Evolutionary conservation across 805 yeast species (phyloP).

Genomic region (Pichia ethanolica): DNA sequence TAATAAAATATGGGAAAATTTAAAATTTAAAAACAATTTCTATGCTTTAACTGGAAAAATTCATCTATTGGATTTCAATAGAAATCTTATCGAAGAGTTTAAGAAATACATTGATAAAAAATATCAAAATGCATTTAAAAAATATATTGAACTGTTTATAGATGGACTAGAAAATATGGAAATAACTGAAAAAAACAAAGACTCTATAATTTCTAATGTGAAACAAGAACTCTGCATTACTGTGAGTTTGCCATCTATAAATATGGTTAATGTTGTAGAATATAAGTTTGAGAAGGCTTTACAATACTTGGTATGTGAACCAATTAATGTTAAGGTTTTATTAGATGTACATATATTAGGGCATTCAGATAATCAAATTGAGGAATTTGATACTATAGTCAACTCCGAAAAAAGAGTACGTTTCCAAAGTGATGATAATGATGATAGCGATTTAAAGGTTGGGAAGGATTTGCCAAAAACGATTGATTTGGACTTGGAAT

Average conservation of each 20-base stretch:
- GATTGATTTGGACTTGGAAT: constrained; percentile 18
- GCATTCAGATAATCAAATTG: background rate
- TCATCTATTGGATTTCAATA: constrained; percentile 10
- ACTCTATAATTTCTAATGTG: background rate
- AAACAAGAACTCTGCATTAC: constrained; percentile 32
- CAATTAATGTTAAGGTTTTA: constrained; percentile 38
- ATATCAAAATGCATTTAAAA: constrained; percentile 11
- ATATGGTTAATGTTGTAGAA: constrained; percentile 53
- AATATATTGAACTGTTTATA: constrained; percentile 12
- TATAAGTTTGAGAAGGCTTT: constrained; percentile 32
- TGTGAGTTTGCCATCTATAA: constrained; percentile 56
- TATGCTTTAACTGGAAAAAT: constrained; percentile 23
- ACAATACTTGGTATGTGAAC: constrained; percentile 56
- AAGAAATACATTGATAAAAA: constrained; percentile 11
- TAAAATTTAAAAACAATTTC: constrained; percentile 22
- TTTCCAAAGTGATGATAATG: constrained; percentile 10
- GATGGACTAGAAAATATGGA: background rate
- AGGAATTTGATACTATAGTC: constrained; percentile 8
- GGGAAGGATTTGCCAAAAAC: constrained; percentile 11
- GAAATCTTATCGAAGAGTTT: constrained; percentile 1
- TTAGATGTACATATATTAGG: constrained; percentile 27
- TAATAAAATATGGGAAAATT: constrained; percentile 12
- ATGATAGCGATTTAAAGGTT: background rate
- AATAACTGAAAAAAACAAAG: background rate
- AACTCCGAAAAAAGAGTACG: constrained; percentile 23